Evolutionary conservation across 1,284 basidiomycete species (phyloP).

Genomic region (Hymenochaete sp.): DNA sequence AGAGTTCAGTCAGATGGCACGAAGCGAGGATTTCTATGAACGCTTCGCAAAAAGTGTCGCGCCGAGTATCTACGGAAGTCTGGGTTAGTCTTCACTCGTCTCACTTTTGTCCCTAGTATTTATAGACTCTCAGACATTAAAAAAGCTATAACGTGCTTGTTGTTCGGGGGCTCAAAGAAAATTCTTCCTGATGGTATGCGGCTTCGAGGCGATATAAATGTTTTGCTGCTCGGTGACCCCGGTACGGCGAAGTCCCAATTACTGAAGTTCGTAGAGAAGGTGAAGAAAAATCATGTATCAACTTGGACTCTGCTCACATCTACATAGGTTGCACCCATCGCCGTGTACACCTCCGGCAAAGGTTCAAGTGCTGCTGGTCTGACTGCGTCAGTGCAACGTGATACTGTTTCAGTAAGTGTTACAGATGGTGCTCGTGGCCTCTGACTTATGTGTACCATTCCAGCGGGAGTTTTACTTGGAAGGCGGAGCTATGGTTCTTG

Average conservation of each 20-base stretch:
- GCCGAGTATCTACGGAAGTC: slow-evolving; percentile 93
- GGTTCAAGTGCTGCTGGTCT: slow-evolving; percentile 97
- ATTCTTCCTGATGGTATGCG: slow-evolving; percentile 97
- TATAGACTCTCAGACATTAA: slow-evolving; percentile 72
- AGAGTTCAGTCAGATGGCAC: slow-evolving; percentile 84
- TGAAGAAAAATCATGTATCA: slow-evolving; percentile 24
- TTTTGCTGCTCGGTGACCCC: slow-evolving; percentile 91
- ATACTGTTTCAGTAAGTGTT: slow-evolving; percentile 71
- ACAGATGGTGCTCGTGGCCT: neutral
- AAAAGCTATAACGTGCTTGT: slow-evolving; percentile 89
- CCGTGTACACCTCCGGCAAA: slow-evolving; percentile 97
- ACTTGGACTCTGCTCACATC: neutral
- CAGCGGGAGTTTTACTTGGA: slow-evolving; percentile 98
- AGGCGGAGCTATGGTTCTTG: slow-evolving; percentile 98
- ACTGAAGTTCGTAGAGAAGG: slow-evolving; percentile 98
- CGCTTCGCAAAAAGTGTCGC: slow-evolving; percentile 91
- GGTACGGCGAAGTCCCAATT: slow-evolving; percentile 98
- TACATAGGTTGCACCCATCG: slow-evolving; percentile 82
- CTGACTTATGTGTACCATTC: neutral
- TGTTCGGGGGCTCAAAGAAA: slow-evolving; percentile 99
- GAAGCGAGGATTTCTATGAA: slow-evolving; percentile 89
- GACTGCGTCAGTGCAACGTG: slow-evolving; percentile 95
- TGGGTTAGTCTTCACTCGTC: slow-evolving; percentile 45
- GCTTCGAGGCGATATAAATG: slow-evolving; percentile 96
- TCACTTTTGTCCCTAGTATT: slow-evolving; percentile 7